A percentile compares a stretch with the other conserved stretches of the same genome.
Evolutionary conservation across 352 stramenopile species (phyloP).

Genomic region (Phytophthora pisi): DNA sequence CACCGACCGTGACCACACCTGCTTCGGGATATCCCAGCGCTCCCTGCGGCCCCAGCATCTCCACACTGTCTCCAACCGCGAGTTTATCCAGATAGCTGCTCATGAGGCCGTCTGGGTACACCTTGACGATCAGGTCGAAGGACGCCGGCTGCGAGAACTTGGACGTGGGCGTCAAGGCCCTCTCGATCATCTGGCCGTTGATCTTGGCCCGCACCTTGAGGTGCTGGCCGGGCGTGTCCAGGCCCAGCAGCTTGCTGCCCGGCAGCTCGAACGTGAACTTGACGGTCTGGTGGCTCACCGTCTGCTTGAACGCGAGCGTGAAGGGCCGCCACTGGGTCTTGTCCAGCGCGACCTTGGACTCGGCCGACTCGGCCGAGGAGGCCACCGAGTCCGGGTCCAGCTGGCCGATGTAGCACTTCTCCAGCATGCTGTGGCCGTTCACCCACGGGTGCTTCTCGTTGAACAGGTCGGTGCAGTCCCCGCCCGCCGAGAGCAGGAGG

Average conservation of each 20-base stretch:
- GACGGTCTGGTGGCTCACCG: constrained; percentile 58
- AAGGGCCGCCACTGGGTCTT: constrained; percentile 73
- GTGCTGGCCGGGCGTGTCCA: constrained; percentile 78
- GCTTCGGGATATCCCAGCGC: constrained; percentile 62
- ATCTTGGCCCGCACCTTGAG: constrained; percentile 83
- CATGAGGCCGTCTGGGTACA: constrained; percentile 80
- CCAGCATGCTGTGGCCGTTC: constrained; percentile 91
- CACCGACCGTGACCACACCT: constrained; percentile 52
- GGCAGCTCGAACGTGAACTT: constrained; percentile 85
- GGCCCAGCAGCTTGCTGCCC: constrained; percentile 60
- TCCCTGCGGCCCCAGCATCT: constrained; percentile 80
- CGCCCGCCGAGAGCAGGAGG: constrained; percentile 91
- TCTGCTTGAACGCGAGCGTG: constrained; percentile 61
- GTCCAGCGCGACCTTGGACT: constrained; percentile 62
- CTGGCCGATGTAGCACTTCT: constrained; percentile 83
- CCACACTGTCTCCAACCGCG: constrained; percentile 54
- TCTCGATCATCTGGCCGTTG: constrained; percentile 75
- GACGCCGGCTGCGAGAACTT: constrained; percentile 65
- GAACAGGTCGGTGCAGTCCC: constrained; percentile 95
- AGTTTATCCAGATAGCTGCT: constrained; percentile 72
- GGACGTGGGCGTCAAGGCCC: constrained; percentile 80
- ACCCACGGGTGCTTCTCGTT: constrained; percentile 97
- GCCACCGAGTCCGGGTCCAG: constrained; percentile 61
- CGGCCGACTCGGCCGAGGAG: not conserved
- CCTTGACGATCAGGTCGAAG: constrained; percentile 80